These are phyloP conservation scores for Pichia nanzhaoensis DNA, from an alignment of 805 yeast species.

Conservation along the genomic window DNA sequence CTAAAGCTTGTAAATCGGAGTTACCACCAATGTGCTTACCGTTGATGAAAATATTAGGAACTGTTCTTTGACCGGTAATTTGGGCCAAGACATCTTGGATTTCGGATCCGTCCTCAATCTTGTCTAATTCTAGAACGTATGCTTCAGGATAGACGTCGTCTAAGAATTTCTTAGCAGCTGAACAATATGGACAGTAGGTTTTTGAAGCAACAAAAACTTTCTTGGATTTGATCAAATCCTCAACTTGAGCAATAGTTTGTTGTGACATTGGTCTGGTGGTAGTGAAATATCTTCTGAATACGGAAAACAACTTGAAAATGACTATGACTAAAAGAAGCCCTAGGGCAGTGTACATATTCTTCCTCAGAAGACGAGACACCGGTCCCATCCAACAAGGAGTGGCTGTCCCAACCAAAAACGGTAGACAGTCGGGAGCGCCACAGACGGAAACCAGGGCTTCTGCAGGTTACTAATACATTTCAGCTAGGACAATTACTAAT, in stretches of 20 bases:
- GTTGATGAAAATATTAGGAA: slow-evolving; percentile 84
- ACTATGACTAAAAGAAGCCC: slow-evolving; percentile 5
- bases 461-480: too few relatives aligned
- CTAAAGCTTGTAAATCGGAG: slow-evolving; percentile 74
- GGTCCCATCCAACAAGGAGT: too few relatives aligned
- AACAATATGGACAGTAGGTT: slow-evolving; percentile 64
- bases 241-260: slow-evolving; percentile 50
- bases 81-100: slow-evolving; percentile 73
- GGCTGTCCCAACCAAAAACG: too few relatives aligned
- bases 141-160: slow-evolving; percentile 37
- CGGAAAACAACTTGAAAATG: slow-evolving; percentile 26
- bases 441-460: too few relatives aligned
- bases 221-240: slow-evolving; percentile 55
- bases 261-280: slow-evolving; percentile 49
- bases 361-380: too few relatives aligned
- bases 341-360: background rate
- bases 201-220: slow-evolving; percentile 78
- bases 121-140: slow-evolving; percentile 49
- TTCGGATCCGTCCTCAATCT: slow-evolving; percentile 60
- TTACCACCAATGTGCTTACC: slow-evolving; percentile 96
- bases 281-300: slow-evolving; percentile 24
- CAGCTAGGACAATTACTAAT: too few relatives aligned
- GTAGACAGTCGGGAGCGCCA: too few relatives aligned
- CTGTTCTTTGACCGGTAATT: slow-evolving; percentile 86
- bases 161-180: slow-evolving; percentile 42